Base-by-base conservation (phyloP, 331 rosid genomes). In the Acacia concinna region DNA sequence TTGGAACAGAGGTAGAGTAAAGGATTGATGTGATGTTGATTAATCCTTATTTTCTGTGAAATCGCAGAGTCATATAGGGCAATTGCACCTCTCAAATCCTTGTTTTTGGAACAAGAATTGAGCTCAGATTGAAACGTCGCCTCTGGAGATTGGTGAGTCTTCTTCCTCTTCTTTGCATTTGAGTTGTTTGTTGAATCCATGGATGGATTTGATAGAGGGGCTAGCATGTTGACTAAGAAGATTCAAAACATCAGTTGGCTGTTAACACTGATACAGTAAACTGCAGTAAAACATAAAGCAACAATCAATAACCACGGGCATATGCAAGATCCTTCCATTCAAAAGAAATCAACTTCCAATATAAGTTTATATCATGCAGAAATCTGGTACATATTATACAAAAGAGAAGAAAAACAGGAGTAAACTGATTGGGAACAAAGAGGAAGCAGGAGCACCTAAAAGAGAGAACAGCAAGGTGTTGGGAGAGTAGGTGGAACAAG, bases 1-100 rank as follows among this genome's bases (percentile, higher is more conserved):
- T 70, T 85, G 57, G 94, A 90, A 75, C 99, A 95, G 65, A 93
- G 94, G 86, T 95, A 90, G 81, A 94, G 97, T 23, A 95, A 79
- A 28, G 96, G 78, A 54, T 95, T 95, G 85, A 92, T 87, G 74
- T 93, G 92, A 76, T 86, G 89, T 15, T 86, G 96, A 52, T 70
- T 87, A 66, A 95, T 82, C n/a, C 89, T 87, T 4, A 81, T 80
- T 18, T 78, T 78, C 49, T 54, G 77, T 0, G 83, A 81, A 78
- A 83, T 69, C 0, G 93, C 94, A 25, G 78, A 68, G 46, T 91
- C 94, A 14, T 79, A 90, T 0, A 90, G 91, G 13, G 91, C 60
- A 47, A 95, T 87, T 0, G 99, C 93, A 6, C 73, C 70, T 0
- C 32, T 76, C 1, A 95, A 68, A 63, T 95, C 87, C 32, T 93